Evolutionary conservation across 306 rosid genomes (phyloP).

Genomic region (Malus orientalis): DNA sequence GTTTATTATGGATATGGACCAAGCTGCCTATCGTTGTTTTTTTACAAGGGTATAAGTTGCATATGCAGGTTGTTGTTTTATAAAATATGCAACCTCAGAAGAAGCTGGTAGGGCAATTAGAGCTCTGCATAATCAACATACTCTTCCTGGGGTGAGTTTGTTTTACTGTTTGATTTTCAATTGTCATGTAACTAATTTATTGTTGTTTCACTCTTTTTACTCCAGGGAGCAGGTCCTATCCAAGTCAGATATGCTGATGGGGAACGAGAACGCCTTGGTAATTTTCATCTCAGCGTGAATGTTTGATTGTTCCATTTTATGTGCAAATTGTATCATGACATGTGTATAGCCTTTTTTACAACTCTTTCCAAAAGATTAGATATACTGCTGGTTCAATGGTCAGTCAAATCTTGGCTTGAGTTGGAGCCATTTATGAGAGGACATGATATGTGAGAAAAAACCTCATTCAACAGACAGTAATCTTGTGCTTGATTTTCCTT

Average conservation of each 20-base stretch:
- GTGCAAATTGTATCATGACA: background rate
- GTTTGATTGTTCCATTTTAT: background rate
- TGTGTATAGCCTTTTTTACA: background rate
- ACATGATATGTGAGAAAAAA: background rate
- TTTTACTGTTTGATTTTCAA: conserved; percentile 15
- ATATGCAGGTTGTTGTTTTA: conserved; percentile 97
- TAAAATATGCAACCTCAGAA: conserved; percentile 82
- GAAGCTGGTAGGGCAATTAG: conserved; percentile 96
- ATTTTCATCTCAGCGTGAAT: conserved; percentile 18
- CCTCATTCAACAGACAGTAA: background rate
- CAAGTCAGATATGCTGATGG: conserved; percentile 99
- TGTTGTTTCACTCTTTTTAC: conserved; percentile 19
- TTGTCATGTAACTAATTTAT: conserved; percentile 9
- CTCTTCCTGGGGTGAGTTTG: conserved; percentile 90
- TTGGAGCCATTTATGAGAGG: background rate
- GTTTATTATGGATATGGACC: background rate
- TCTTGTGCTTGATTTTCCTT: background rate
- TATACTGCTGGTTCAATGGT: background rate
- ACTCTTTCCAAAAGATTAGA: background rate
- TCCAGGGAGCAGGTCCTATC: conserved; percentile 84
- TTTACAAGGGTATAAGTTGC: conserved; percentile 31
- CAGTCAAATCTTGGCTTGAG: background rate
- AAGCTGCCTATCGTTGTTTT: background rate
- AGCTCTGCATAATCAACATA: conserved; percentile 88
- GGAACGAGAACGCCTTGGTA: conserved; percentile 98